These are phyloP conservation scores for Phallus indusiatus DNA, from an alignment of 768 basidiomycete species.

Conservation along the genomic window DNA sequence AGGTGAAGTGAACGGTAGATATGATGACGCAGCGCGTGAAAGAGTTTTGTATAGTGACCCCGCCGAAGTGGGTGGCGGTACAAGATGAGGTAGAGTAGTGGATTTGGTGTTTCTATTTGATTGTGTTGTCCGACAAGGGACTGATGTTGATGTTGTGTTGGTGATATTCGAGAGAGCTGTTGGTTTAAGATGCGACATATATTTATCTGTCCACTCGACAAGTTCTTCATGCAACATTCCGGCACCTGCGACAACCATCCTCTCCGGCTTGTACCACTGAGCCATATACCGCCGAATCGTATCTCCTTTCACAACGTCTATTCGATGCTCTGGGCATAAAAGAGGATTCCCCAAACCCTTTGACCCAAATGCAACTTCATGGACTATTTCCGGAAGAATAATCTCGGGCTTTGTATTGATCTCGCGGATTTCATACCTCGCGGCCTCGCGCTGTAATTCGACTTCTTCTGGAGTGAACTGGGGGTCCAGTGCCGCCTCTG, in stretches of 20 bases:
- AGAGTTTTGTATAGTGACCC: constrained; percentile 55
- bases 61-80: constrained; percentile 36
- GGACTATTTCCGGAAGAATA: constrained; percentile 85
- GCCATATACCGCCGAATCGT: constrained; percentile 55
- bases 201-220: constrained; percentile 74
- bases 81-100: constrained; percentile 45
- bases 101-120: constrained; percentile 24
- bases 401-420: constrained; percentile 84
- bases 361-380: constrained; percentile 72
- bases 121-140: constrained; percentile 20
- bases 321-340: constrained; percentile 78
- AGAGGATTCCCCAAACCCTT: constrained; percentile 84
- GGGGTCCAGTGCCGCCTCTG: constrained; percentile 82
- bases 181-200: constrained; percentile 61
- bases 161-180: constrained; percentile 17
- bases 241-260: constrained; percentile 91
- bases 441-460: constrained; percentile 74
- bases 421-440: constrained; percentile 85
- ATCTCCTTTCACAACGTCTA: constrained; percentile 53
- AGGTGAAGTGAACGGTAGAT: constrained; percentile 39
- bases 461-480: constrained; percentile 71
- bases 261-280: constrained; percentile 86
- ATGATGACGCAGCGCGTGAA: constrained; percentile 64
- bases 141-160: not conserved
- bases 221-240: constrained; percentile 87